phyloP scores from a whole-genome alignment of 768 basidiomycete genomes.

The Pulveroboletus sp. region DNA sequence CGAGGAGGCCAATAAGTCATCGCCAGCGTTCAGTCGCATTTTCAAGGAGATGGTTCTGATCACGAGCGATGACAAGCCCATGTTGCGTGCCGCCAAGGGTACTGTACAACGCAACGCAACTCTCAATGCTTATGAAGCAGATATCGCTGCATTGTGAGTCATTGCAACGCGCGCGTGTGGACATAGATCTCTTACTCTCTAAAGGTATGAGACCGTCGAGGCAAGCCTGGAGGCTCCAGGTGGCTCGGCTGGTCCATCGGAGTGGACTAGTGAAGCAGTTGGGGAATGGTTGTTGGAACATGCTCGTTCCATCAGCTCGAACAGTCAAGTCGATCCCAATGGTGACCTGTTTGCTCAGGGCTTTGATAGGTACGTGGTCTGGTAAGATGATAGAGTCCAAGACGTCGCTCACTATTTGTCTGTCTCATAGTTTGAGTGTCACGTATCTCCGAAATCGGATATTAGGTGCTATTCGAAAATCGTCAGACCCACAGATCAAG shows the following conservation, averaged over 20 bases:
- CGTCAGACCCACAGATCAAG: too few relatives aligned
- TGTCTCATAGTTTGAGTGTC: too few relatives aligned
- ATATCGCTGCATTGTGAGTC: constrained; percentile 45
- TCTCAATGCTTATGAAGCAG: constrained; percentile 36
- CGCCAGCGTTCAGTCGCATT: constrained; percentile 41
- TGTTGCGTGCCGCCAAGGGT: constrained; percentile 43
- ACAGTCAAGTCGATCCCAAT: constrained; percentile 1
- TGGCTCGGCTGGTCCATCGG: constrained; percentile 18
- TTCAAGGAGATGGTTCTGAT: constrained; percentile 55
- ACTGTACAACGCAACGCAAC: constrained; percentile 39
- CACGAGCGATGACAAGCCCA: constrained; percentile 36
- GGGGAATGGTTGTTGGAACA: constrained; percentile 29
- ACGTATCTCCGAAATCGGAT: too few relatives aligned
- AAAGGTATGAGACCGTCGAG: constrained; percentile 33
- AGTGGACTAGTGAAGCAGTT: constrained; percentile 22
- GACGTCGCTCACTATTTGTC: too few relatives aligned
- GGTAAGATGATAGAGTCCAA: too few relatives aligned
- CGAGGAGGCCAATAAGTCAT: constrained; percentile 40
- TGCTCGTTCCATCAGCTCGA: constrained; percentile 10
- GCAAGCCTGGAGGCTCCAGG: constrained; percentile 17
- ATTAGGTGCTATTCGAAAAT: too few relatives aligned
- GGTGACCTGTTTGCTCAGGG: constrained; percentile 33
- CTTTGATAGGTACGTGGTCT: constrained; percentile 23
- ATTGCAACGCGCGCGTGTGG: neutral
- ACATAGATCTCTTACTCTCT: neutral